A percentile compares a stretch with the other conserved stretches of the same genome.
These are phyloP conservation scores for Nothophaeocryptopus gaeumannii DNA, from an alignment of 2,329 filamentous ascomycete genomes.

Conservation along the genomic window DNA sequence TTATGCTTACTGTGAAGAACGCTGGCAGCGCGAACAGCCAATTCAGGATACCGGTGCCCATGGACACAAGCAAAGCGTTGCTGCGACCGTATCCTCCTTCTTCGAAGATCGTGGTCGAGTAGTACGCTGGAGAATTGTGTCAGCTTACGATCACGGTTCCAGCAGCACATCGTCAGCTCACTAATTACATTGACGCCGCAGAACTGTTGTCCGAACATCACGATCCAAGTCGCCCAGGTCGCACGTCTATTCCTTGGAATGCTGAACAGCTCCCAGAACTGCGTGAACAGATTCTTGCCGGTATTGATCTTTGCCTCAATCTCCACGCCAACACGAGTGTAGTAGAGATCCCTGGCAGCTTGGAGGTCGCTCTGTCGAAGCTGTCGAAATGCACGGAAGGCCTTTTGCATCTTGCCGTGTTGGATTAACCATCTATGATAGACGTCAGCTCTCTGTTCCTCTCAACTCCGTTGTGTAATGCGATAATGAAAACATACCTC, in stretches of 20 bases:
- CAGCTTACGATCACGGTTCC: background rate
- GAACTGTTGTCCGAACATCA: slow-evolving; percentile 24
- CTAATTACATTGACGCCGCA: slow-evolving; percentile 25
- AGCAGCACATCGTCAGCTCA: background rate
- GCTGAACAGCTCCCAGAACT: slow-evolving; percentile 24
- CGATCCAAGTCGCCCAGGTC: slow-evolving; percentile 19
- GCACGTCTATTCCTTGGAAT: slow-evolving; percentile 28
- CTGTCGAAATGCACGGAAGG: slow-evolving; percentile 47
- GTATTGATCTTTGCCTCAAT: slow-evolving; percentile 25
- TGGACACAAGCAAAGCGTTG: slow-evolving; percentile 54
- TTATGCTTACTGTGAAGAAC: slow-evolving; percentile 41
- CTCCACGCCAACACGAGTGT: slow-evolving; percentile 22
- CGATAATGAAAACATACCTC: background rate
- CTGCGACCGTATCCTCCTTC: slow-evolving; percentile 38
- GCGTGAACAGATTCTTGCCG: slow-evolving; percentile 5
- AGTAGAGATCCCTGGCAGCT: slow-evolving; percentile 34
- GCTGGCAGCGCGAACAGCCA: slow-evolving; percentile 60
- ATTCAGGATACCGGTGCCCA: slow-evolving; percentile 58
- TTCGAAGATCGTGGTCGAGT: slow-evolving; percentile 33
- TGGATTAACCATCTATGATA: slow-evolving; percentile 26
- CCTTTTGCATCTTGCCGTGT: slow-evolving; percentile 20
- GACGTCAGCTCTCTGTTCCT: background rate
- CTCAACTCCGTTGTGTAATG: background rate
- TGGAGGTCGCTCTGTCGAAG: slow-evolving; percentile 31
- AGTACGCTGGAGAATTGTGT: slow-evolving; percentile 31